Conservation (phyloP, 139 green algal genomes). For the Coccomyxa sp. region DNA sequence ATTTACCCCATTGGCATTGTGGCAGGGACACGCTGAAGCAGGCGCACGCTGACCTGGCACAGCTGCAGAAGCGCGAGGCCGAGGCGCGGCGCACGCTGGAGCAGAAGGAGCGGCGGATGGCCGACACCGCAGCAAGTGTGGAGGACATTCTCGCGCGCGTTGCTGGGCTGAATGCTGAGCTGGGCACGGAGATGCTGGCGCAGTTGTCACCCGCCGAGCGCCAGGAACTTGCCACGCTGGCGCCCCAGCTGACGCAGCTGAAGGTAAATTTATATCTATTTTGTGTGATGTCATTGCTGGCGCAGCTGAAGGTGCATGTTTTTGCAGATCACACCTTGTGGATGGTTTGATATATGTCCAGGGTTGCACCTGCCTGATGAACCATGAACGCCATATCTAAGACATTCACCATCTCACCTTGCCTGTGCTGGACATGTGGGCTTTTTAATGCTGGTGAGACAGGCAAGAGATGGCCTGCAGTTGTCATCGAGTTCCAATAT, state of each 20-base stretch:
- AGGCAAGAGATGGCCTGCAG: too few species aligned
- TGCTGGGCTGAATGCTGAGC: constrained; percentile 35
- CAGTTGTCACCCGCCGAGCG: constrained; percentile 61
- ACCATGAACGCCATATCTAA: too few species aligned
- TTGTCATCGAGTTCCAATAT: too few species aligned
- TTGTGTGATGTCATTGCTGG: constrained; percentile 8
- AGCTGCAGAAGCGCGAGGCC: constrained; percentile 10
- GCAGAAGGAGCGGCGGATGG: constrained; percentile 7
- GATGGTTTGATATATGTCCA: not conserved
- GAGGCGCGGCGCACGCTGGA: constrained; percentile 9
- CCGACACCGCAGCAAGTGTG: not conserved
- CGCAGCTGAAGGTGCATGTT: not conserved
- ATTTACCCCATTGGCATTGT: too few species aligned
- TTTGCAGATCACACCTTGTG: not conserved
- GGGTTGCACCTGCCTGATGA: not conserved
- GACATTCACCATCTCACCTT: too few species aligned
- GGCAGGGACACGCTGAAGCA: not conserved
- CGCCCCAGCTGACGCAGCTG: constrained; percentile 29
- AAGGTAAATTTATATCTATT: constrained; percentile 14
- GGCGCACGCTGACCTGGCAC: constrained; percentile 21
- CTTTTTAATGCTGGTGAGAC: too few species aligned
- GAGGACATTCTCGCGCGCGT: not conserved
- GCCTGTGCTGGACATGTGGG: too few species aligned
- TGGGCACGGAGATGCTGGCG: constrained; percentile 52
- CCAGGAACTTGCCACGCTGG: constrained; percentile 50